Evolutionary conservation across 2,329 filamentous ascomycete genomes (phyloP).

Genomic region (Dryadomyces sulphureus): DNA sequence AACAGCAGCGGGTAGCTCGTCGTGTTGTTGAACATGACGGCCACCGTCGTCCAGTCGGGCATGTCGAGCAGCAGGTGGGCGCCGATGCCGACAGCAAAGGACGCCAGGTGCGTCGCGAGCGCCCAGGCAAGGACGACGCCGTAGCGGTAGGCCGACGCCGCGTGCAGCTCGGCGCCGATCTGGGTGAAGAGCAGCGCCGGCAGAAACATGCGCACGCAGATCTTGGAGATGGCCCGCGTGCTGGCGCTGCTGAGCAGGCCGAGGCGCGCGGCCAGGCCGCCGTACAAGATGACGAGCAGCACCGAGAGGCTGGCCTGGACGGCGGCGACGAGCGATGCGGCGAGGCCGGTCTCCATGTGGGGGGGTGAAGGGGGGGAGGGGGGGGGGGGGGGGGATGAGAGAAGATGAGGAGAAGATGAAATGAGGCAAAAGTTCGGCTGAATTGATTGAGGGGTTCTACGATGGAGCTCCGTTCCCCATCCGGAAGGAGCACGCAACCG

Average conservation of each 20-base stretch:
- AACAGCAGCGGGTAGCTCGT: constrained; percentile 30
- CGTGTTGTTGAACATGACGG: constrained; percentile 34
- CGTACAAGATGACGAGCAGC: constrained; percentile 29
- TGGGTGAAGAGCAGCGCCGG: constrained; percentile 30
- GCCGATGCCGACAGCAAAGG: constrained; percentile 24
- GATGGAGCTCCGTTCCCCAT: too few relatives aligned
- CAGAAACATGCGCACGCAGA: constrained; percentile 31
- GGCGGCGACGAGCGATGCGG: constrained; percentile 26
- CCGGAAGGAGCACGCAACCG: too few relatives aligned
- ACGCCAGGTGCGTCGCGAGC: constrained; percentile 22
- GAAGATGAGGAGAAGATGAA: not conserved
- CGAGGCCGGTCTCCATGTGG: constrained; percentile 16
- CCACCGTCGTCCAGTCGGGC: constrained; percentile 29
- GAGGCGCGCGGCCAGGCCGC: constrained; percentile 23
- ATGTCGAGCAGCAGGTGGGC: constrained; percentile 23
- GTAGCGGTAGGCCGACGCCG: constrained; percentile 21
- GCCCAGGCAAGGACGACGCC: constrained; percentile 26
- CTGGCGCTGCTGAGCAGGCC: constrained; percentile 20
- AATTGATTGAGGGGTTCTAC: too few relatives aligned
- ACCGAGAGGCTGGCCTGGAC: constrained; percentile 32
- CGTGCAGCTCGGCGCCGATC: constrained; percentile 26
- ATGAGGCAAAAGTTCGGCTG: too few relatives aligned
- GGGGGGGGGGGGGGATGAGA: not conserved
- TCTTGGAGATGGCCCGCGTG: constrained; percentile 27
- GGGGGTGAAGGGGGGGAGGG: too few relatives aligned